Evolutionary conservation across 1,284 basidiomycete genomes (phyloP).

Genomic region (Xerocomus amazonicus): DNA sequence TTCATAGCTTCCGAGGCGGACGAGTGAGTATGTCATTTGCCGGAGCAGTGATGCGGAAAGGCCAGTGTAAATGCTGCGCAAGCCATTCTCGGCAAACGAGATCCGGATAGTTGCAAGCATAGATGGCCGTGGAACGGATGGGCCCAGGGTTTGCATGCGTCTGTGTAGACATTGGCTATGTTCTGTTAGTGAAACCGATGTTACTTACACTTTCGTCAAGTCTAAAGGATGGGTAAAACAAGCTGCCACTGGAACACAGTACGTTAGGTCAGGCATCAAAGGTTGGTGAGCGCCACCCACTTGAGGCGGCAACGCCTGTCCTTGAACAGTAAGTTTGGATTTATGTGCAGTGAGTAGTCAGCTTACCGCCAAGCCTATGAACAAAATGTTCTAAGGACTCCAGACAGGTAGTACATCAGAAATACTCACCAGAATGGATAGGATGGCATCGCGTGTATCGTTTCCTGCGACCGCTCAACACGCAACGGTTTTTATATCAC

Average conservation of each 20-base stretch:
- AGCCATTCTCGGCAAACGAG: slow-evolving; percentile 58
- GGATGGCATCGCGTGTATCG: slow-evolving; percentile 26
- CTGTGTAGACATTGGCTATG: slow-evolving; percentile 34
- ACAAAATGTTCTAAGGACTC: slow-evolving; percentile 6
- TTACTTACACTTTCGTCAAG: slow-evolving; percentile 77
- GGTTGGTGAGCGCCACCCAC: slow-evolving; percentile 41
- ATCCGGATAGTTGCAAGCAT: slow-evolving; percentile 54
- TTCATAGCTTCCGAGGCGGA: slow-evolving; percentile 84
- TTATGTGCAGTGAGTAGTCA: neutral
- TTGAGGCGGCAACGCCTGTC: slow-evolving; percentile 70
- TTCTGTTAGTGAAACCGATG: neutral
- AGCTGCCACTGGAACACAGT: slow-evolving; percentile 66
- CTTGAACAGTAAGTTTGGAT: slow-evolving; percentile 1
- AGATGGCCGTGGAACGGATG: slow-evolving; percentile 48
- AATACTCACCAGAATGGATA: slow-evolving; percentile 64
- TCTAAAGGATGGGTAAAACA: slow-evolving; percentile 85
- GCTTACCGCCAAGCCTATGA: slow-evolving; percentile 69
- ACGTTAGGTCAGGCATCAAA: slow-evolving; percentile 1
- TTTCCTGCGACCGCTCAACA: slow-evolving; percentile 2
- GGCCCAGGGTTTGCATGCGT: slow-evolving; percentile 72
- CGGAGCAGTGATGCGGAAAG: slow-evolving; percentile 82
- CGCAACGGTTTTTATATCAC: slow-evolving; percentile 20
- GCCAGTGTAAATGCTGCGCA: slow-evolving; percentile 77
- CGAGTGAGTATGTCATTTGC: slow-evolving; percentile 91
- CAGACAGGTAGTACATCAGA: neutral